Percentiles rank a stretch among this genome's conserved stretches.
These are phyloP conservation scores for Globisporangium spiculum DNA, from an alignment of 352 stramenopile species.

Conservation along the genomic window DNA sequence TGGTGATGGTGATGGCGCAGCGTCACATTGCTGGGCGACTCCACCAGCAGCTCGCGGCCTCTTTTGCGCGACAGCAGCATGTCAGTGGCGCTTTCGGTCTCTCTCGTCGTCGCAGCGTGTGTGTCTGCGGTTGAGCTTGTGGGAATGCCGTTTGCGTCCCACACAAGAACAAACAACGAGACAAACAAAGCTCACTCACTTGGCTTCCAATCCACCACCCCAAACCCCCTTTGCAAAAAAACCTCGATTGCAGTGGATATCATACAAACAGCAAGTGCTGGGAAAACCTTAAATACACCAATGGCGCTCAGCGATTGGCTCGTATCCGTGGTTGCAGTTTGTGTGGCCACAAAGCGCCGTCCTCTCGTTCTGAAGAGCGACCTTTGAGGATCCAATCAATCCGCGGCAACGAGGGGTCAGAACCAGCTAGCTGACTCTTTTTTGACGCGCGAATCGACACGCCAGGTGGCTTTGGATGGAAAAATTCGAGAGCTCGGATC, in stretches of 20 bases:
- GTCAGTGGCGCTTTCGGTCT: neutral
- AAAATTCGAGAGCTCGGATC: neutral
- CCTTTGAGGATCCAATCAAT: slow-evolving; percentile 22
- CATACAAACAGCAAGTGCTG: neutral
- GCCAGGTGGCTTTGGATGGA: neutral
- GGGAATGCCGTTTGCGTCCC: slow-evolving; percentile 7
- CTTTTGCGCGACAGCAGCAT: slow-evolving; percentile 59
- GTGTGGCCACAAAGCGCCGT: slow-evolving; percentile 7
- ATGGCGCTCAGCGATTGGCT: neutral
- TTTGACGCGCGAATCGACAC: neutral
- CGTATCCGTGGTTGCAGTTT: neutral
- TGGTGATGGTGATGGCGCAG: slow-evolving; percentile 4
- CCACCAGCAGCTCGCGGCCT: slow-evolving; percentile 26
- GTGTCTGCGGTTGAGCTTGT: neutral
- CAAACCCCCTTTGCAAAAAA: neutral
- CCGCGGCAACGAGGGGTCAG: neutral
- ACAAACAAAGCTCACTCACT: neutral
- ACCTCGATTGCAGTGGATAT: neutral
- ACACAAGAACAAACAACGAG: slow-evolving; percentile 1
- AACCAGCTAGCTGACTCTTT: slow-evolving; percentile 13
- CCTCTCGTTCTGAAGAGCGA: slow-evolving; percentile 20
- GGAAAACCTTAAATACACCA: neutral
- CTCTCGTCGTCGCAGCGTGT: neutral
- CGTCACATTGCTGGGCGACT: slow-evolving; percentile 2
- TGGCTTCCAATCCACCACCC: neutral